Base-by-base conservation (phyloP, 768 basidiomycete species). In the Hypsizygus marmoreus region DNA sequence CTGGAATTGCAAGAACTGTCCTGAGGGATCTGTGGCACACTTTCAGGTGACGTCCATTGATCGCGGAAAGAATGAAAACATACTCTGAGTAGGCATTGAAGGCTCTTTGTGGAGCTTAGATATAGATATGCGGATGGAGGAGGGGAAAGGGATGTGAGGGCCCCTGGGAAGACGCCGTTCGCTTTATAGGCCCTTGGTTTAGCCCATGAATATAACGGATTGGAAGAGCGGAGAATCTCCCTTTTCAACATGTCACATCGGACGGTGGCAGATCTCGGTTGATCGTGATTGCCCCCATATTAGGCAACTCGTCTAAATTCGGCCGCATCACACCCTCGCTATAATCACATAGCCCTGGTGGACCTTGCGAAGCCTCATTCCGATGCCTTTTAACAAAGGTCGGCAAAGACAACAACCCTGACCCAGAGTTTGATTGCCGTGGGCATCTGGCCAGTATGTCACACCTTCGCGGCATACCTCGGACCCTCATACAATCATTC, bases 261-360 rank as follows among this genome's bases (percentile, higher is more conserved):
- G 36, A 40, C 48, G 39, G 28, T 47, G 45, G 55, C 54, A 41
- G 40, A 53, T 53, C 52, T 53, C 41, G 29, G 16, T 22, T 24
- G 29, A 43, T 37, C 49, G 43, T 38, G 47, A 49, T 52, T 39
- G 25, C 2, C 13, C n/a, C 42, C 22, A 20, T 34, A 47, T 53
- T 42, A 43, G 49, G 49, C 17, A 53, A 43, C 24, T 30, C 31
- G 20, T 42, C 43, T 20, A 19, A 43, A 25, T 40, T 23, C 11
- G 29, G 20, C 42, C 34, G 25, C 26, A 32, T 31, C 9, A 28
- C 47, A 55, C 65, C 63, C 63, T 65, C 57, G 60, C 47, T 61
- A 57, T 55, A 39, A 63, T 63, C 65, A 66, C 63, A 58, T 49
- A 38, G n/a, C 37, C 42, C 43, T 19, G 26, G 32, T 42, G 9